Evolutionary conservation across 2,329 filamentous ascomycete genomes (phyloP).

Genomic region (Colletotrichum sp.): DNA sequence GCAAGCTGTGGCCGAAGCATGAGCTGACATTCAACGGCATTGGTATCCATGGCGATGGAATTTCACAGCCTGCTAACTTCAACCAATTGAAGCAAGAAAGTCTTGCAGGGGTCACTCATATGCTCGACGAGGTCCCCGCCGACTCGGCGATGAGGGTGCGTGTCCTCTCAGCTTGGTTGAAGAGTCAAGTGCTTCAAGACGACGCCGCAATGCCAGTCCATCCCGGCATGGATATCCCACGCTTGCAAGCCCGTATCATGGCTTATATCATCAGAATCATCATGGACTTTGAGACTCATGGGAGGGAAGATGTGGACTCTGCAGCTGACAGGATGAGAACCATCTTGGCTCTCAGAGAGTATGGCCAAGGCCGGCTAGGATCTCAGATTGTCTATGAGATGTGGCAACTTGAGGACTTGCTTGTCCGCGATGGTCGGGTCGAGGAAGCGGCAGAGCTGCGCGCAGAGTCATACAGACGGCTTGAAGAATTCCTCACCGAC

Average conservation of each 20-base stretch:
- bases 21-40: not conserved
- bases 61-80: not conserved
- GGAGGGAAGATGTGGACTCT: not conserved
- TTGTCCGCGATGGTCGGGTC: not conserved
- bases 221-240: not conserved
- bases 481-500: not conserved
- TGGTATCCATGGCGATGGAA: not conserved
- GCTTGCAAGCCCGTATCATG: conserved; percentile 6
- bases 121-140: not conserved
- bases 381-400: conserved; percentile 20
- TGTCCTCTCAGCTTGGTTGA: conserved; percentile 3
- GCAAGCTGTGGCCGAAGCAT: not conserved
- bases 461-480: not conserved
- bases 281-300: not conserved
- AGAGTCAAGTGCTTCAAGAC: not conserved
- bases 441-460: not conserved
- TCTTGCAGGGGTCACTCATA: not conserved
- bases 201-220: not conserved
- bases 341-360: conserved; percentile 18
- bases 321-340: conserved; percentile 1
- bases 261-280: conserved; percentile 9
- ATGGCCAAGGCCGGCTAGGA: conserved; percentile 12
- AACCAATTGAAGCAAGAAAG: not conserved
- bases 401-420: conserved; percentile 20
- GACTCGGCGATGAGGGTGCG: not conserved